phyloP scores from a whole-genome alignment of 768 basidiomycete genomes.

The Tulasnella sp. region DNA sequence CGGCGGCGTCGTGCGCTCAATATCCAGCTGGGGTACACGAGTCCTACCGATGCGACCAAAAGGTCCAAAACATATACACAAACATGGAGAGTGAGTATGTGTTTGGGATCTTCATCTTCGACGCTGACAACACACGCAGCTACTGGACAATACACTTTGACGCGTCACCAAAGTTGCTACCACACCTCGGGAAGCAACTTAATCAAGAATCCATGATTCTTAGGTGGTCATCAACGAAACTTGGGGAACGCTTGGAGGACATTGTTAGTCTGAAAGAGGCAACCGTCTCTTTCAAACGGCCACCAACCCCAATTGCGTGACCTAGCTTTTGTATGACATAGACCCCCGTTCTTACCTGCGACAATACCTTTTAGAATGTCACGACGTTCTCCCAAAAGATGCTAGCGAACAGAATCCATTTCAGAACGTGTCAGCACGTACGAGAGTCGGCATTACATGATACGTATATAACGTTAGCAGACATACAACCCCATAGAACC shows the following conservation, averaged over 20 bases:
- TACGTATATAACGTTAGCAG: no score
- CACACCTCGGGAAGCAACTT: slow-evolving; percentile 51
- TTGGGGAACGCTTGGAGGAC: slow-evolving; percentile 62
- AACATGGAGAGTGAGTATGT: slow-evolving; percentile 60
- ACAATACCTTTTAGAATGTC: no score
- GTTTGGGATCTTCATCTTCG: slow-evolving; percentile 8
- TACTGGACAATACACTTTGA: slow-evolving; percentile 92
- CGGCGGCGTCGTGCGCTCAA: slow-evolving; percentile 71
- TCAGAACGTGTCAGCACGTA: no score
- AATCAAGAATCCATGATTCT: slow-evolving; percentile 72
- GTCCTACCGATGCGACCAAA: slow-evolving; percentile 61
- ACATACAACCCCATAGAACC: no score
- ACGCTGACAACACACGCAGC: slow-evolving; percentile 30
- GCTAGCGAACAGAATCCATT: no score
- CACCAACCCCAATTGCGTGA: no score
- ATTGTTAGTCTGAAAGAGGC: slow-evolving; percentile 31
- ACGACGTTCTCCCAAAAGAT: no score
- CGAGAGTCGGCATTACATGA: no score
- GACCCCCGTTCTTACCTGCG: no score
- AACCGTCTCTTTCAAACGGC: no score
- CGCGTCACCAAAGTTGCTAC: slow-evolving; percentile 59
- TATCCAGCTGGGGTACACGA: slow-evolving; percentile 62
- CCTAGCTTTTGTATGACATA: no score
- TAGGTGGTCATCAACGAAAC: slow-evolving; percentile 67
- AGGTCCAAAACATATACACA: slow-evolving; percentile 35